These are phyloP conservation scores for Cordia subcordata DNA, from an alignment of 257 asterid species.

Conservation along the genomic window DNA sequence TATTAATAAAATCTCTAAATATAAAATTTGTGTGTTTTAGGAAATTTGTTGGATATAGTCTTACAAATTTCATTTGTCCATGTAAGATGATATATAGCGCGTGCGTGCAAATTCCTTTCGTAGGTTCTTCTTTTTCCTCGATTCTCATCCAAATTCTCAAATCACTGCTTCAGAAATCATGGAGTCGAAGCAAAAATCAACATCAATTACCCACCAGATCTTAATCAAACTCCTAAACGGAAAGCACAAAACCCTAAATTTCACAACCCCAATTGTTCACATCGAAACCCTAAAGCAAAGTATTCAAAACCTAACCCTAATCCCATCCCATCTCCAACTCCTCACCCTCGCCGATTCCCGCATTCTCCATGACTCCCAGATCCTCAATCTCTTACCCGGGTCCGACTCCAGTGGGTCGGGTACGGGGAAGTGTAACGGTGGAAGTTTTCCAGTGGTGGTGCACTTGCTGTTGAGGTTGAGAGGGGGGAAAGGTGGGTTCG, in stretches of 20 bases:
- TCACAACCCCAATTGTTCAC: slow-evolving; percentile 35
- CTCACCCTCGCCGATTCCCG: slow-evolving; percentile 34
- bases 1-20: too few relatives aligned
- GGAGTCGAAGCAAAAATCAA: slow-evolving; percentile 12
- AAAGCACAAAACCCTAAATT: slow-evolving; percentile 57
- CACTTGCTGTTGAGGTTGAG: slow-evolving; percentile 56
- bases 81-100: too few relatives aligned
- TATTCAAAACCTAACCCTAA: slow-evolving; percentile 55
- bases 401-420: too few relatives aligned
- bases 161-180: background rate
- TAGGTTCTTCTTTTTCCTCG: background rate
- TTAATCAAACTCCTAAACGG: slow-evolving; percentile 71
- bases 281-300: slow-evolving; percentile 42
- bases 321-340: slow-evolving; percentile 56
- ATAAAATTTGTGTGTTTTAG: too few relatives aligned
- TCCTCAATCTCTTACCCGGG: slow-evolving; percentile 27
- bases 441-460: slow-evolving; percentile 42
- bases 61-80: too few relatives aligned
- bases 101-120: too few relatives aligned
- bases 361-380: slow-evolving; percentile 29
- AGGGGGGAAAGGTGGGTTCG: slow-evolving; percentile 99
- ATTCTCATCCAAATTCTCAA: background rate
- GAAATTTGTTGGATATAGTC: too few relatives aligned
- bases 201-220: slow-evolving; percentile 33
- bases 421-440: too few relatives aligned